Conservation (phyloP, 192 early-diverging fungal genomes). For the Glomus cerebriforme region DNA sequence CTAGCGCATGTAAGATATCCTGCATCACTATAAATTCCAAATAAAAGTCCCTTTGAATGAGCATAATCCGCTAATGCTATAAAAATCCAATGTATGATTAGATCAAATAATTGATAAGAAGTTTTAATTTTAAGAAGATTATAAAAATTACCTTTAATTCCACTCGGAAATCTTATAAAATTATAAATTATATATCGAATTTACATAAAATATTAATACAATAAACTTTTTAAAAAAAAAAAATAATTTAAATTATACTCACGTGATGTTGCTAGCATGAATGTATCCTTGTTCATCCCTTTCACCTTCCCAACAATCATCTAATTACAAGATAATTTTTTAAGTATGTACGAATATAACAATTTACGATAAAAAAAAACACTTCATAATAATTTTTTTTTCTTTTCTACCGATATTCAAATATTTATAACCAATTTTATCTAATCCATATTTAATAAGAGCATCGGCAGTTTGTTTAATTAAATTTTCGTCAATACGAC, state of each 20-base stretch:
- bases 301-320: slow-evolving; percentile 60
- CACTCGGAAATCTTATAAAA: background rate
- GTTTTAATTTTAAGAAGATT: background rate
- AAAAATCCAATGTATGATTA: slow-evolving; percentile 40
- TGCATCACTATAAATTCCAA: slow-evolving; percentile 46
- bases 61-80: slow-evolving; percentile 51
- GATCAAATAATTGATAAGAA: background rate
- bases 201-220: too few species aligned
- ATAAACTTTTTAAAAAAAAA: too few species aligned
- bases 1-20: slow-evolving; percentile 56
- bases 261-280: slow-evolving; percentile 37
- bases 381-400: background rate
- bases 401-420: slow-evolving; percentile 41
- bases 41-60: slow-evolving; percentile 49
- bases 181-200: too few species aligned
- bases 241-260: background rate
- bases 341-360: background rate
- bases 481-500: slow-evolving; percentile 52
- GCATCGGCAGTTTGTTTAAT: slow-evolving; percentile 53
- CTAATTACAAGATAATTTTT: background rate
- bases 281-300: slow-evolving; percentile 34
- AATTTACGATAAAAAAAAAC: background rate
- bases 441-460: slow-evolving; percentile 45
- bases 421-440: slow-evolving; percentile 53
- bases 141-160: background rate